Conservation (phyloP, 768 basidiomycete genomes). For the Omphalotus guepiniiformis region DNA sequence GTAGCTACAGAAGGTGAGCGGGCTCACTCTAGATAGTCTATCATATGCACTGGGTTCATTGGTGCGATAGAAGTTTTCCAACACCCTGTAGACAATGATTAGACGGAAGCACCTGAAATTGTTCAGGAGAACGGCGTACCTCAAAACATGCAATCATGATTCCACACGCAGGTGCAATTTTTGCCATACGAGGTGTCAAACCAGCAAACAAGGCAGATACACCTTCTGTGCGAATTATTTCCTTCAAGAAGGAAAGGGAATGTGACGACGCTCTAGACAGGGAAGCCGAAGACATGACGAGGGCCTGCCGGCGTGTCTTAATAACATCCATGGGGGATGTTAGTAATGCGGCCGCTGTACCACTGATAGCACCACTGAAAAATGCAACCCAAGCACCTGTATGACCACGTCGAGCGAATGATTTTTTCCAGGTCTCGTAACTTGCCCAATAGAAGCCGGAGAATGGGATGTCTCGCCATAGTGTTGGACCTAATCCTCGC, state of each 20-base stretch:
- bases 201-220: slow-evolving; percentile 77
- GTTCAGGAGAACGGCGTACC: slow-evolving; percentile 38
- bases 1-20: background rate
- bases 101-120: slow-evolving; percentile 8
- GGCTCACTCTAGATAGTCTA: too few species aligned
- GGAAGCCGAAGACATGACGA: slow-evolving; percentile 57
- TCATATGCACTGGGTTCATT: background rate
- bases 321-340: slow-evolving; percentile 97
- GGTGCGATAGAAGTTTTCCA: slow-evolving; percentile 45
- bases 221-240: slow-evolving; percentile 80
- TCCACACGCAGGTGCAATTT: slow-evolving; percentile 97
- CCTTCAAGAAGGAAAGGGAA: slow-evolving; percentile 60
- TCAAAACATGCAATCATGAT: slow-evolving; percentile 98
- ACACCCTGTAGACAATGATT: slow-evolving; percentile 43
- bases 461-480: slow-evolving; percentile 98
- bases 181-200: slow-evolving; percentile 80
- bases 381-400: slow-evolving; percentile 73
- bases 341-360: slow-evolving; percentile 78
- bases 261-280: slow-evolving; percentile 32
- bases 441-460: slow-evolving; percentile 96
- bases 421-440: slow-evolving; percentile 79
- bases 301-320: slow-evolving; percentile 89
- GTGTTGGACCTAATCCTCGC: slow-evolving; percentile 86
- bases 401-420: slow-evolving; percentile 48
- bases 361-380: slow-evolving; percentile 85